Evolutionary conservation across 2,329 filamentous ascomycete genomes (phyloP), one percentile per base, ranked within the genome.

Genomic region (Penicillium sp.): DNA sequence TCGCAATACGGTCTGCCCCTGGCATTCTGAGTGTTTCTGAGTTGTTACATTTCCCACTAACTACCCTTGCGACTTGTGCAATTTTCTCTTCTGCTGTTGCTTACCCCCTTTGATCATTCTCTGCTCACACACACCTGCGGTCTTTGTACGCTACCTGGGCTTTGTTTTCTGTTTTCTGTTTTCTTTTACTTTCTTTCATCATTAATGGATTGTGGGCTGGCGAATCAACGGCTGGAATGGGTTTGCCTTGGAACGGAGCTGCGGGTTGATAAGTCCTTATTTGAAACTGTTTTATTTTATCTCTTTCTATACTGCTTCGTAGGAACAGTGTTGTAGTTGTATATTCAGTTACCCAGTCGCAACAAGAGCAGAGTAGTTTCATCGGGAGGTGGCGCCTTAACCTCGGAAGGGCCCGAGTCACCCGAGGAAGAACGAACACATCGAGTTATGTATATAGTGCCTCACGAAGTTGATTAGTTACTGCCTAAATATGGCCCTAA

Each of bases 201-300:
- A 43, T 63, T 60, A 61, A 55, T 51, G 57, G 57, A 55, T 32
- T 31, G 40, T 57, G 57, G 58, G 54, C 54, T 54, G 64, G 63
- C 63, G 63, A 65, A 57, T 57, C 49, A 59, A 56, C 43, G 59
- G 61, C 50, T 61, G 57, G 64, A 56, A 53, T 59, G 59, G 60
- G 52, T 61, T 60, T 54, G 35, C 55, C 52, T 49, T 53, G 54
- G 48, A 52, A 55, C 54, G 56, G 57, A 59, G 53, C 63, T 55
- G 51, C 44, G 53, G 59, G 51, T 53, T 58, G 61, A 57, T 60
- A 54, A 52, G 55, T 32, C 38, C 9, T 12, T 40, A 10, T 13
- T 40, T 34, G 2, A 42, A 42, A 32, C 28, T 42, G 8, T 3
- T 42, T n/a, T 31, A 42, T 42, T 31, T 12, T 4, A n/a, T 22